Conservation (phyloP, 2,329 filamentous ascomycete species). For the Cladosporium velox region DNA sequence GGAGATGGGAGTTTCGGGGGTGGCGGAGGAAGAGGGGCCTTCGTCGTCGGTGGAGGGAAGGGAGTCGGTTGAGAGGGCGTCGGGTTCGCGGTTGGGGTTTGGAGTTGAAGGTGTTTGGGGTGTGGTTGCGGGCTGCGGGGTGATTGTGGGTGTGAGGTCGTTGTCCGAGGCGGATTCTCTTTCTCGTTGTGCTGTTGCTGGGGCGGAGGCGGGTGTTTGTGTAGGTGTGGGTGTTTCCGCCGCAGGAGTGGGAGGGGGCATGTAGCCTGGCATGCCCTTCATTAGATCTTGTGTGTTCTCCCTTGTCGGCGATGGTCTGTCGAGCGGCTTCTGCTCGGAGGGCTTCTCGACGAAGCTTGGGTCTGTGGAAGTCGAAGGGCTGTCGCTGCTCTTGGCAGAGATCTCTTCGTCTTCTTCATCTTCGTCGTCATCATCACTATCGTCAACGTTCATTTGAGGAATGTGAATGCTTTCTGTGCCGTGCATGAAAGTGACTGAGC, state of each 20-base stretch:
- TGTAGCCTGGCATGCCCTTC: neutral
- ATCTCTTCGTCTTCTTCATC: conserved; percentile 9
- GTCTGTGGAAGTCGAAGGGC: conserved; percentile 8
- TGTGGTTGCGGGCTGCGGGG: conserved; percentile 25
- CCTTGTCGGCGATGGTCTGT: neutral
- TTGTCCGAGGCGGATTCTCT: conserved; percentile 25
- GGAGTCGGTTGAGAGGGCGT: conserved; percentile 2
- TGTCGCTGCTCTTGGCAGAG: conserved; percentile 3
- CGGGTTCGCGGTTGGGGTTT: neutral
- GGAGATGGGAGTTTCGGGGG: conserved; percentile 7
- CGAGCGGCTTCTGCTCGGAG: neutral
- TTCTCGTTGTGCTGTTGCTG: neutral
- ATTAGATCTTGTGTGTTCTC: neutral
- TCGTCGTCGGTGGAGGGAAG: conserved; percentile 15
- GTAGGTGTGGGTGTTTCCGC: neutral
- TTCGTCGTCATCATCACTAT: conserved; percentile 23
- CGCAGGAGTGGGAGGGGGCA: neutral
- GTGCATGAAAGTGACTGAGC: conserved; percentile 39
- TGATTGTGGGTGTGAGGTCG: conserved; percentile 36
- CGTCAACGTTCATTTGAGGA: conserved; percentile 27
- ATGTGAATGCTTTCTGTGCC: conserved; percentile 42
- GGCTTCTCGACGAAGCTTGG: conserved; percentile 21
- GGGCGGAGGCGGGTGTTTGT: neutral
- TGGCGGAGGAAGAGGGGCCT: conserved; percentile 15
- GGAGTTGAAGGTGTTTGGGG: neutral